Conservation (phyloP, 148 eudicot species). For the Nepenthes gracilis region DNA sequence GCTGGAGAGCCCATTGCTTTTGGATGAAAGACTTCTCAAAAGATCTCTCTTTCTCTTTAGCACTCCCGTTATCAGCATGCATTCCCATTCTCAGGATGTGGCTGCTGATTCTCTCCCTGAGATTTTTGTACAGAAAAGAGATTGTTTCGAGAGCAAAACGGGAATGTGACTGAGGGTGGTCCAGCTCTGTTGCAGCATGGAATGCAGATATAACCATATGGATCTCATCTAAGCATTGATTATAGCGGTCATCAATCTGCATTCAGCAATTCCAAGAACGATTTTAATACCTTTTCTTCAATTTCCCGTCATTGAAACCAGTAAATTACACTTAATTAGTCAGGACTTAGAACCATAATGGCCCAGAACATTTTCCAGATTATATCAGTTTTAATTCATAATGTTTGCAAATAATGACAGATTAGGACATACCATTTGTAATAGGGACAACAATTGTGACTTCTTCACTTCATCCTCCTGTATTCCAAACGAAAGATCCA, state of each 20-base stretch:
- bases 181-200: conserved; percentile 80
- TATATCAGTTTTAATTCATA: too few species aligned
- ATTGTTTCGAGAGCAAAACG: conserved; percentile 58
- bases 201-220: conserved; percentile 80
- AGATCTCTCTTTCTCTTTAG: conserved; percentile 17
- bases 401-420: not conserved
- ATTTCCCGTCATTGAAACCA: not conserved
- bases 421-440: conserved; percentile 47
- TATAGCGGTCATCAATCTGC: conserved; percentile 75
- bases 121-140: conserved; percentile 50
- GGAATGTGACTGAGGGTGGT: conserved; percentile 45
- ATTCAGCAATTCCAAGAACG: too few species aligned
- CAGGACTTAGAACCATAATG: too few species aligned
- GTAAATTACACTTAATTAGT: not conserved
- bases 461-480: conserved; percentile 29
- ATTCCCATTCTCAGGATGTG: conserved; percentile 1
- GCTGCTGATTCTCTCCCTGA: conserved; percentile 44
- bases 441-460: conserved; percentile 51
- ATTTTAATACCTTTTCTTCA: too few species aligned
- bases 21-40: conserved; percentile 53
- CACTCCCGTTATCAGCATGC: conserved; percentile 9
- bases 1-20: conserved; percentile 91
- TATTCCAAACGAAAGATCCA: conserved; percentile 14
- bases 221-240: conserved; percentile 69
- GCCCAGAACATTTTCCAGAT: too few species aligned